Percentiles rank a stretch among this genome's conserved stretches.
Evolutionary conservation across 2,329 filamentous ascomycete genomes (phyloP).

Genomic region (Clonostachys chloroleuca): DNA sequence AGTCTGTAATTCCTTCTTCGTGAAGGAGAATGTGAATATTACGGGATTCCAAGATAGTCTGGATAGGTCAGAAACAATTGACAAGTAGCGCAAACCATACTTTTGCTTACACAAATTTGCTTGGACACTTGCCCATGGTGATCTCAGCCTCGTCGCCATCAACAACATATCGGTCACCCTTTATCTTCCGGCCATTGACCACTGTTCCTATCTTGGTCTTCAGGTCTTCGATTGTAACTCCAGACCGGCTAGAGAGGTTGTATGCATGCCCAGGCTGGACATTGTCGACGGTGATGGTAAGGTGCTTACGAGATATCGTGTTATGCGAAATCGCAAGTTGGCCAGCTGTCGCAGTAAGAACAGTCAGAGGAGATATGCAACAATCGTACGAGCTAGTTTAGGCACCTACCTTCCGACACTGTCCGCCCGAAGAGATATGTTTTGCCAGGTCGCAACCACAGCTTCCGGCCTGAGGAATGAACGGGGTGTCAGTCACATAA

Average conservation of each 20-base stretch:
- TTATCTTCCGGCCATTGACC: constrained; percentile 69
- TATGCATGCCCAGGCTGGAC: constrained; percentile 64
- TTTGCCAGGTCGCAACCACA: constrained; percentile 85
- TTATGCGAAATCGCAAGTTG: constrained; percentile 71
- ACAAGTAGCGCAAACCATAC: background rate
- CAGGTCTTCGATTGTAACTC: constrained; percentile 71
- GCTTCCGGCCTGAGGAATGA: constrained; percentile 33
- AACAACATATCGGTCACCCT: constrained; percentile 55
- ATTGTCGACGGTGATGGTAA: constrained; percentile 67
- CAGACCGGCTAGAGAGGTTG: constrained; percentile 60
- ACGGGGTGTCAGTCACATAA: background rate
- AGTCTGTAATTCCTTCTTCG: constrained; percentile 63
- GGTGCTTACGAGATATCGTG: constrained; percentile 83
- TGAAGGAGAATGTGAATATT: constrained; percentile 77
- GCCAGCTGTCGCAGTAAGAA: constrained; percentile 43
- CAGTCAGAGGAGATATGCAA: background rate
- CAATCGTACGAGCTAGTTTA: background rate
- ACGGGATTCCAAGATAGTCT: constrained; percentile 77
- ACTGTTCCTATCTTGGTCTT: constrained; percentile 81
- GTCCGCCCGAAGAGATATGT: constrained; percentile 83
- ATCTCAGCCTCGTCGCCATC: constrained; percentile 51
- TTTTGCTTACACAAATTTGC: constrained; percentile 49
- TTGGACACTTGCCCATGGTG: constrained; percentile 65
- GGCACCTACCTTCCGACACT: constrained; percentile 52
- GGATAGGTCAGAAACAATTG: constrained; percentile 2